phyloP scores from a whole-genome alignment of 106 monocot genomes.

The Narthecium ossifragum region DNA sequence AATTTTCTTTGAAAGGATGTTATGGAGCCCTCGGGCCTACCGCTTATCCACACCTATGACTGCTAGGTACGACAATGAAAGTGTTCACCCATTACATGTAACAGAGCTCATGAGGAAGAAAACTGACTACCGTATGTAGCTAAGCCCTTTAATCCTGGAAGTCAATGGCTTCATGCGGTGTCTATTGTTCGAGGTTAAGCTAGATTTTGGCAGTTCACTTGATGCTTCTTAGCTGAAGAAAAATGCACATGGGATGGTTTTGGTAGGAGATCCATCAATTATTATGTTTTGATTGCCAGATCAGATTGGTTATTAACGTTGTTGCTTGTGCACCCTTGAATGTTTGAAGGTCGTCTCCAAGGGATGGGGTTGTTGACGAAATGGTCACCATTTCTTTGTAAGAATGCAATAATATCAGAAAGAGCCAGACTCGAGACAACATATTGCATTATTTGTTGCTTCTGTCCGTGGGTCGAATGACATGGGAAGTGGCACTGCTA shows the following conservation, averaged over 20 bases:
- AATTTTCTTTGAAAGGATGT: neutral
- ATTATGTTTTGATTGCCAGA: too few relatives aligned
- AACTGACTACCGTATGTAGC: neutral
- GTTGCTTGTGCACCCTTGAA: neutral
- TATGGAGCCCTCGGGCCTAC: neutral
- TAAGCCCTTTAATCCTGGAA: too few relatives aligned
- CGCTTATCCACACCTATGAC: neutral
- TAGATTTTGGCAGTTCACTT: too few relatives aligned
- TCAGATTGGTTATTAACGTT: too few relatives aligned
- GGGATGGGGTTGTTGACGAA: neutral
- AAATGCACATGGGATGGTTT: too few relatives aligned
- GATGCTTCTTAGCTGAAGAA: too few relatives aligned
- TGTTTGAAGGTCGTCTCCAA: neutral
- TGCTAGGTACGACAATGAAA: neutral
- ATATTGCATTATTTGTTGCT: neutral
- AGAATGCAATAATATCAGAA: neutral
- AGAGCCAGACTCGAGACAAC: neutral
- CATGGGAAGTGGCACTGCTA: neutral
- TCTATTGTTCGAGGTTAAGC: neutral
- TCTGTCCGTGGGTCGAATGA: neutral
- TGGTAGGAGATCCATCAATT: too few relatives aligned
- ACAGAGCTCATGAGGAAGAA: neutral
- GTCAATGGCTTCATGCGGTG: neutral
- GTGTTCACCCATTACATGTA: neutral
- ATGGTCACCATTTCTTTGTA: neutral